These are phyloP conservation scores for Verticillium dahliae DNA, from an alignment of 2,329 filamentous ascomycete species.

Conservation along the genomic window DNA sequence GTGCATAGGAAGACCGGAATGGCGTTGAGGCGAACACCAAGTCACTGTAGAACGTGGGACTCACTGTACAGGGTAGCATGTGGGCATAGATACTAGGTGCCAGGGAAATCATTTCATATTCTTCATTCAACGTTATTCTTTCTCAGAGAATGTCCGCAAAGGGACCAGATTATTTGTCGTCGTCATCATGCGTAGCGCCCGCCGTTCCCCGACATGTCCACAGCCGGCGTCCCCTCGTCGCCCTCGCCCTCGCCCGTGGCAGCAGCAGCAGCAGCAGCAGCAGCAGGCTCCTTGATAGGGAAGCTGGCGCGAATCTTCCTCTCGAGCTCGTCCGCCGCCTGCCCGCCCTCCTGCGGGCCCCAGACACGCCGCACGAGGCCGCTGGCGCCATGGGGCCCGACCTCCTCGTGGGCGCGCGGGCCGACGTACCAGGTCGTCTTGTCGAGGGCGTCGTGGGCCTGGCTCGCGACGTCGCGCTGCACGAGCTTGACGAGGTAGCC, in stretches of 20 bases:
- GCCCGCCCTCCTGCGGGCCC: constrained; percentile 36
- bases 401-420: constrained; percentile 76
- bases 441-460: constrained; percentile 60
- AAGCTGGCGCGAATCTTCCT: constrained; percentile 56
- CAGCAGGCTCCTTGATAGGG: constrained; percentile 30
- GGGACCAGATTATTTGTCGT: too few species aligned
- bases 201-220: neutral
- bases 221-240: constrained; percentile 13
- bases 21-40: constrained; percentile 14
- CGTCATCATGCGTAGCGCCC: too few species aligned
- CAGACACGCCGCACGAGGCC: constrained; percentile 61
- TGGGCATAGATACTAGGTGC: constrained; percentile 14
- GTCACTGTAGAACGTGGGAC: neutral
- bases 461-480: constrained; percentile 47
- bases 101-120: neutral
- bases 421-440: constrained; percentile 78
- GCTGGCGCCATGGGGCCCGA: constrained; percentile 69
- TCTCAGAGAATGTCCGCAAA: too few species aligned
- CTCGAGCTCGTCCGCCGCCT: constrained; percentile 45
- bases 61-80: neutral
- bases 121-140: too few species aligned
- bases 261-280: constrained; percentile 11
- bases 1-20: neutral
- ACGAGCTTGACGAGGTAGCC: constrained; percentile 73
- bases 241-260: constrained; percentile 15